Evolutionary conservation across 2,329 filamentous ascomycete species (phyloP), one percentile per base, ranked within the genome.

Genomic region (Arthrobotrys pseudoclavata): DNA sequence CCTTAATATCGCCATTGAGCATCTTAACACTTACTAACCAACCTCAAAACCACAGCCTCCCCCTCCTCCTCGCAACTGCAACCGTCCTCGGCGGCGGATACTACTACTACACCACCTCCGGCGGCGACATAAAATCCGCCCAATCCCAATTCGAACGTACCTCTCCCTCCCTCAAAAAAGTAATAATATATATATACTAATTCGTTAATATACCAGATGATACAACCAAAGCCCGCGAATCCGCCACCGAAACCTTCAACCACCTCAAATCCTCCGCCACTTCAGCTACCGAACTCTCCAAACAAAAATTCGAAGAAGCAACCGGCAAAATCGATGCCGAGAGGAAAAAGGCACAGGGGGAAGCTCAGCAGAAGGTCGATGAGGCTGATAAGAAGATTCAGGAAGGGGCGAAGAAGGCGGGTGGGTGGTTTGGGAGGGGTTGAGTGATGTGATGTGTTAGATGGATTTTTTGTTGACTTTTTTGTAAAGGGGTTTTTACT

Each of bases 371-470:
- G 7, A 76, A 76, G 45, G 70, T 76, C 34, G 72, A 76, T 47
- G 72, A 76, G 18, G 60, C 72, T 4, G 72, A 76, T 66, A 76
- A 61, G 52, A 76, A 76, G 22, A 70, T 76, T 31, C 72, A 76
- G 31, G 66, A 76, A 3, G 57, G 61, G 4, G 72, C 72, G 20
- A 40, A 68, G 20, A 76, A 76, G 66, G 72, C 72, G 4, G 64
- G 69, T 13, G 72, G 72, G 10, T 76, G 72, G 72, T 76, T 70
- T 50, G 66, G 72, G 12, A 34, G 70, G 5, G 34, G 69, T 50
- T 72, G 24, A 45, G 31, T 53, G 24, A 18, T n/a, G 13, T 20
- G 24, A 24, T 40, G 12, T 18, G n/a, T 15, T n/a, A 34, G 4
- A 6, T 34, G 12, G 10, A 1, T 24, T 60, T 42, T 40, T 24